Evolutionary conservation across 2,329 filamentous ascomycete species (phyloP).

Genomic region (Claviceps sp.): DNA sequence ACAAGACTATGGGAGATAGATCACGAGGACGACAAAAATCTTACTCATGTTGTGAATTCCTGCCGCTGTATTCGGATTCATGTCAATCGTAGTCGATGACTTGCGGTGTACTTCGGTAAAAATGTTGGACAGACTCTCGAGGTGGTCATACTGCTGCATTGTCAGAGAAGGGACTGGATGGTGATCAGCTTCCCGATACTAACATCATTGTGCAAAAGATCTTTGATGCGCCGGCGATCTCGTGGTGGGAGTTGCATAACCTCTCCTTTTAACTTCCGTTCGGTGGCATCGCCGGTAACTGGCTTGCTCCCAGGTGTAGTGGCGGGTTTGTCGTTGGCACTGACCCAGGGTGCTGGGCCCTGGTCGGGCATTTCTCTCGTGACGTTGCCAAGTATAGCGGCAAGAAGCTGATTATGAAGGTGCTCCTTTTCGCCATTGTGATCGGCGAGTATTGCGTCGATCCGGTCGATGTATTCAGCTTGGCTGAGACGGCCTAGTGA

Average conservation of each 20-base stretch:
- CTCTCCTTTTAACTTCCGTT: conserved; percentile 52
- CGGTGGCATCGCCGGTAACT: conserved; percentile 50
- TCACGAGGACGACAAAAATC: conserved; percentile 15
- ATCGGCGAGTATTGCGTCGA: conserved; percentile 47
- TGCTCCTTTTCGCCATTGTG: conserved; percentile 46
- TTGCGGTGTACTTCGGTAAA: conserved; percentile 38
- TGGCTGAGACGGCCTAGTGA: conserved; percentile 48
- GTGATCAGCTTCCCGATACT: neutral
- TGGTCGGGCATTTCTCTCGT: conserved; percentile 55
- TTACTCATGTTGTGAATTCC: conserved; percentile 71
- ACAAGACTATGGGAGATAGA: neutral
- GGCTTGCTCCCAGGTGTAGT: conserved; percentile 45
- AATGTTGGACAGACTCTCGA: conserved; percentile 37
- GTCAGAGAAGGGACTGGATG: conserved; percentile 8
- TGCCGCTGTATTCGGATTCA: conserved; percentile 51
- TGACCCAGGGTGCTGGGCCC: conserved; percentile 57
- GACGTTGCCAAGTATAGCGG: conserved; percentile 55
- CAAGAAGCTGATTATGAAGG: conserved; percentile 54
- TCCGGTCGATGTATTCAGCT: conserved; percentile 41
- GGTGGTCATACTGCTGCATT: conserved; percentile 35
- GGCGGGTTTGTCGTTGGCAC: conserved; percentile 54
- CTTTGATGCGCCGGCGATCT: conserved; percentile 54
- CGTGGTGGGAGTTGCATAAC: conserved; percentile 58
- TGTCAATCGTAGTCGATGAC: conserved; percentile 38
- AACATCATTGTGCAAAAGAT: conserved; percentile 48